phyloP scores from a whole-genome alignment of 257 asterid species.

The Solanum tarapatanum region DNA sequence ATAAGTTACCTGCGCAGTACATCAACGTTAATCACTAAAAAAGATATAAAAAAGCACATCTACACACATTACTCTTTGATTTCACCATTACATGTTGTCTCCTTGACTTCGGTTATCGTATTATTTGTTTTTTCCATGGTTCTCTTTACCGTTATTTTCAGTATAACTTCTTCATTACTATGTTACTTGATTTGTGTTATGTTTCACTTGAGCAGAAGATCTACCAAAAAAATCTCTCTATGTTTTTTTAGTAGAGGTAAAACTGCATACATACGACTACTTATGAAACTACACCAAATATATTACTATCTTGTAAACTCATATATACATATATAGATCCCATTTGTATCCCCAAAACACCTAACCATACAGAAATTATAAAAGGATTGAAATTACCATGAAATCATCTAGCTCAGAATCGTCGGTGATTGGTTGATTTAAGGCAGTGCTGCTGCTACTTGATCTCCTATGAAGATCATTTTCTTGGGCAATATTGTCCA shows the following conservation, averaged over 20 bases:
- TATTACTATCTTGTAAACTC: background rate
- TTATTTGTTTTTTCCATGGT: background rate
- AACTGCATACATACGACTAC: background rate
- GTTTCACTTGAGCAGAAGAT: background rate
- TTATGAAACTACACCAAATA: background rate
- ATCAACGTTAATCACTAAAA: background rate
- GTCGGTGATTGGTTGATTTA: slow-evolving; percentile 11
- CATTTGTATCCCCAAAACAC: background rate
- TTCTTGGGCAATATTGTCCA: slow-evolving; percentile 41
- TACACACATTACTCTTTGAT: background rate
- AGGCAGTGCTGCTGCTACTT: background rate
- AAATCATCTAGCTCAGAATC: slow-evolving; percentile 67
- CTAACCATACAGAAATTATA: background rate
- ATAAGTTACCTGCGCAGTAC: slow-evolving; percentile 6
- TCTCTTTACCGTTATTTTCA: background rate
- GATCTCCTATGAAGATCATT: slow-evolving; percentile 11
- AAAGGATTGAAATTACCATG: slow-evolving; percentile 21
- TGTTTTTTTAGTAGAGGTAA: too few relatives aligned
- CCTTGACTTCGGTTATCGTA: too few relatives aligned
- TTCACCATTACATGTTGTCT: background rate
- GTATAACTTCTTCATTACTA: too few relatives aligned
- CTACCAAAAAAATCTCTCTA: background rate
- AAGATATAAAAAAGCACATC: background rate
- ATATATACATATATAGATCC: background rate
- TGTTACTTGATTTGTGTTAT: background rate